Evolutionary conservation across 2,329 filamentous ascomycete genomes (phyloP), one percentile per base, ranked within the genome.

Genomic region (Cladosporium austrohemisphaericum): DNA sequence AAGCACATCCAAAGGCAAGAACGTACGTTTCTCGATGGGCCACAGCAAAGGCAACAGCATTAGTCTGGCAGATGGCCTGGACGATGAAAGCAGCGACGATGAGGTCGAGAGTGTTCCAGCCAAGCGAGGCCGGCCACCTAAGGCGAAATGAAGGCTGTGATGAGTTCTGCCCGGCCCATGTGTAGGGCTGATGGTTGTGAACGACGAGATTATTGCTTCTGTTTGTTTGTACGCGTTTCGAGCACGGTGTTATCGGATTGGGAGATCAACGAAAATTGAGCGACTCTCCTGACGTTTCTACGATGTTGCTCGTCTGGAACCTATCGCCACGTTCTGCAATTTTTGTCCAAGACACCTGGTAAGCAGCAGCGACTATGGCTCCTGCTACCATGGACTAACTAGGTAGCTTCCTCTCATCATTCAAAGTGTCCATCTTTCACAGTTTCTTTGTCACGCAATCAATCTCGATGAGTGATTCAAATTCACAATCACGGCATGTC

Each of bases 41-140:
- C 14, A 44, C 25, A 23, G 22, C 28, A 5, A 22, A 14, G 29
- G 29, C 13, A 47, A 38, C 19, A 47, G 31, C 9, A 36, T 47
- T 19, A 43, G 47, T 31, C 16, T 41, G 38, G 37, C 37, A 19
- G 47, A 50, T 13, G 47, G 32, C 9, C 19, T 35, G 9, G 38
- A 50, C 22, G 37, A 49, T 7, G 47, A 50, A 31, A 50, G 47
- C 22, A 50, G 47, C 13, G 47, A 50, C 25, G 47, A 50, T 9
- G 47, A 50, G 29, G 16, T 50, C 16, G 47, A 50, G 29, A 50
- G 47, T 14, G 47, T 50, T 29, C 47, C 47, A 43, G 47, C 47
- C 18, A 50, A 43, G 47, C 9, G 22, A 10, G 33, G 44, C 16
- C 33, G 25, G 18, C 16, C 33, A 10, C 3, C 19, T 16, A 31